Evolutionary conservation across 164 flowering plant species (phyloP).

Genomic region (Buxus sempervirens): DNA sequence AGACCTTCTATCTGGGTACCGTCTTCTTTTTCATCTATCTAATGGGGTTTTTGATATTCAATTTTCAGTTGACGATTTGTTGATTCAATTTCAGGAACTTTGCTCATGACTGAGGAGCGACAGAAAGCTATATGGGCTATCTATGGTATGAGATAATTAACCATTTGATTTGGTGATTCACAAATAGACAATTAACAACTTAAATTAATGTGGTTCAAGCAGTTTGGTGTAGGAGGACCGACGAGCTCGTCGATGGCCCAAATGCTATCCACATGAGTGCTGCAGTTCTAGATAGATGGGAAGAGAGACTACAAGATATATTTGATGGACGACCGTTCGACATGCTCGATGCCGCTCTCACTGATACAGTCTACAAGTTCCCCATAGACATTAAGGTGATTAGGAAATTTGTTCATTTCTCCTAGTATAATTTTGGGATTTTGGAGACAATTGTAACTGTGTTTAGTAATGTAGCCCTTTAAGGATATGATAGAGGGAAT

Average conservation of each 20-base stretch:
- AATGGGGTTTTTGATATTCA: no score
- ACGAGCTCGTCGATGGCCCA: constrained; percentile 82
- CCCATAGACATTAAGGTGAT: constrained; percentile 69
- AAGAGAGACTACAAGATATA: constrained; percentile 59
- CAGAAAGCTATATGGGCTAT: constrained; percentile 80
- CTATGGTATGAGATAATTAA: constrained; percentile 42
- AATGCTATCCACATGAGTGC: constrained; percentile 48
- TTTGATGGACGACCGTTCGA: constrained; percentile 65
- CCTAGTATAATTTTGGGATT: no score
- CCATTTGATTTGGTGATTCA: neutral
- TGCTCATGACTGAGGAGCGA: constrained; percentile 69
- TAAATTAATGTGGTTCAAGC: no score
- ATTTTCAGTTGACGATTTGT: neutral
- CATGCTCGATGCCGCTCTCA: constrained; percentile 70
- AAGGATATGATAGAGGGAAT: constrained; percentile 81
- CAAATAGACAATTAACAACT: no score
- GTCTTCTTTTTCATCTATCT: neutral
- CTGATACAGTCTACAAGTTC: constrained; percentile 59
- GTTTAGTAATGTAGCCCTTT: constrained; percentile 45
- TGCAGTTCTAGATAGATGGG: constrained; percentile 68
- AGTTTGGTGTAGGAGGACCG: constrained; percentile 90
- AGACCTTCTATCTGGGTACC: constrained; percentile 73
- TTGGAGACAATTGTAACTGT: neutral
- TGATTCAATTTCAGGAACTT: constrained; percentile 45
- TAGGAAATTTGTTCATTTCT: no score